Base-by-base conservation (phyloP, 495 filamentous ascomycete genomes). In the Penicillium herquei region DNA sequence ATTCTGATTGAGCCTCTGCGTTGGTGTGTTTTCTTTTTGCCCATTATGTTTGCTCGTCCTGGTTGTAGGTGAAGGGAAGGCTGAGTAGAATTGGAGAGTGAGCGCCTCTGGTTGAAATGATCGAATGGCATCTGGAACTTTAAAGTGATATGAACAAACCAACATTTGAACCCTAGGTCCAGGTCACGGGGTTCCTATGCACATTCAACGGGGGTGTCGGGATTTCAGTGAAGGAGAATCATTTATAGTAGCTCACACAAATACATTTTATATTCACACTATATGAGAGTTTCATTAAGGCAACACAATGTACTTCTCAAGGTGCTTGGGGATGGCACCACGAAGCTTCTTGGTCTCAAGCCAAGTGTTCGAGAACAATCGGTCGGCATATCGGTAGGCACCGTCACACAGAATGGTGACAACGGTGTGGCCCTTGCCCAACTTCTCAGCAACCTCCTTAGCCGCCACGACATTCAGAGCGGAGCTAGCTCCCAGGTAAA, bases 321-420 rank as follows among this genome's bases (percentile, higher is more conserved):
- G 68, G 67, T 88, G 84, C 74, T 88, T 81, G 9, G 95, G 94
- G 65, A 98, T 87, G n/a, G 90, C 87, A 32, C 70, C 79, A 33
- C 94, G 69, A 62, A 98, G 75, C 16, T 86, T 87, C 84, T 96
- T 98, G 63, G 82, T 81, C 72, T 86, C 77, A 44, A 98, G 77
- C 94, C 94, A 98, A 63, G 86, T 90, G 62, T 79, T 82, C 10
- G 88, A 92, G 77, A 98, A 98, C 52, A 98, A 71, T 26, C 94
- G 78, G 55, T 98, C 94, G 7, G 94, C 94, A 73, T 98, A 98
- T 50, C 95, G 80, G 63, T 98, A 98, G 6, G 94, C 94, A 30
- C 94, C 95, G 64, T 98, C 94, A 66, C 91, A 96, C 35, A 98
- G 78, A 44, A 98, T 80, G 7, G 94, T 98, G 48, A 97, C 94